Evolutionary conservation across 2,329 filamentous ascomycete species (phyloP), one percentile per base, ranked within the genome.

Genomic region (Alternaria conjuncta): DNA sequence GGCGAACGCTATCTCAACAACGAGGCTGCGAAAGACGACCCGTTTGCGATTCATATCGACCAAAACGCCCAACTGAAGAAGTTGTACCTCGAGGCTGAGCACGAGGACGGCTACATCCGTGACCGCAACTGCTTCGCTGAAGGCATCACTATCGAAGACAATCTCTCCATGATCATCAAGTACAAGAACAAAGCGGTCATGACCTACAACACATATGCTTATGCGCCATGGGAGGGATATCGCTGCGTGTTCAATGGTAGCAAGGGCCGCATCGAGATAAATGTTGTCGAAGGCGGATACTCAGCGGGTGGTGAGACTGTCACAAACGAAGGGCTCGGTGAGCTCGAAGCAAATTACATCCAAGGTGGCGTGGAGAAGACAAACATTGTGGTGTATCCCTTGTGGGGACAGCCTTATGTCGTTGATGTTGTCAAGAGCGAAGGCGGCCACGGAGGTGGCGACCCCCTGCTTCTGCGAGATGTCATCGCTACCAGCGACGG

Each of bases 101-200:
- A 89, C 61, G 88, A 90, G 69, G 88, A 90, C 66, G 82, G 82
- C 20, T 90, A 90, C 69, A 83, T 86, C 61, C 84, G 88, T 0
- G 88, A 90, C 70, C 87, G 88, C 75, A 88, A 84, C 69, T 87
- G 89, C 1, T 89, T 90, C 58, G 83, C 86, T 0, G 88, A 90
- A 63, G 88, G 88, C 2, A 88, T 90, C 60, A 88, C 82, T 67
- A 89, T 89, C 60, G 87, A 90, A 73, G 88, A 90, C 68, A 89
- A 87, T 0, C 88, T 89, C 86, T 87, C 83, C 44, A 77, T 89
- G 28, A 80, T 90, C 45, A 85, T 89, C 26, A 80, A 84, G 53
- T 90, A 90, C 71, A 79, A 81, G 18, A 87, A 82, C 55, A 85
- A 86, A 4, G 86, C 86, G 0, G 84, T 86, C 26, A 77, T 89